A percentile compares a stretch with the other conserved stretches of the same genome.
Evolutionary conservation across 495 filamentous ascomycete species (phyloP).

Genomic region (Thozetella sp.): DNA sequence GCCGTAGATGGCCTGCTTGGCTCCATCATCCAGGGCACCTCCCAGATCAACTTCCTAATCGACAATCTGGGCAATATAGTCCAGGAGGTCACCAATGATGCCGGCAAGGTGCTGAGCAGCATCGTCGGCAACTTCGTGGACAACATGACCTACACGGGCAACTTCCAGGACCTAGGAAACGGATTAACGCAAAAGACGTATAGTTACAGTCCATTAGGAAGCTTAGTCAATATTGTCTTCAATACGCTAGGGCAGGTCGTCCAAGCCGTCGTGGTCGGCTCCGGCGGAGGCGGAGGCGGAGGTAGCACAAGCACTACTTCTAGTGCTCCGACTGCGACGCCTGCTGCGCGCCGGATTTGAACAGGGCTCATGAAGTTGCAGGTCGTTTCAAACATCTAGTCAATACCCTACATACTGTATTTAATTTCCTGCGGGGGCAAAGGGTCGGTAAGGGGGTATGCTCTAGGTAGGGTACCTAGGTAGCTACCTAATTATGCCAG

Average conservation of each 20-base stretch:
- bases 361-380: no score
- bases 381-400: no score
- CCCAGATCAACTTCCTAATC: slow-evolving; percentile 52
- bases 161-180: slow-evolving; percentile 38
- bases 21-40: slow-evolving; percentile 51
- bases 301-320: background rate
- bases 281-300: background rate
- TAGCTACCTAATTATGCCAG: no score
- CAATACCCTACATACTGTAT: no score
- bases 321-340: background rate
- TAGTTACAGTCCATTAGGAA: slow-evolving; percentile 47
- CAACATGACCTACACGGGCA: slow-evolving; percentile 60
- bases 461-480: no score
- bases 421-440: no score
- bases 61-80: slow-evolving; percentile 64
- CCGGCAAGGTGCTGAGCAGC: slow-evolving; percentile 32
- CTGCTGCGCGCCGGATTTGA: background rate
- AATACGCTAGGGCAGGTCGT: slow-evolving; percentile 57
- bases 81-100: slow-evolving; percentile 46
- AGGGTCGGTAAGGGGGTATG: no score
- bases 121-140: slow-evolving; percentile 56
- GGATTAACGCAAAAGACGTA: slow-evolving; percentile 57
- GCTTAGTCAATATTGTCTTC: slow-evolving; percentile 60
- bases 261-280: slow-evolving; percentile 51
- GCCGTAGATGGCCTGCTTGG: slow-evolving; percentile 56